These are phyloP conservation scores for Helminthosporium solani DNA, from an alignment of 2,329 filamentous ascomycete species.

Conservation along the genomic window DNA sequence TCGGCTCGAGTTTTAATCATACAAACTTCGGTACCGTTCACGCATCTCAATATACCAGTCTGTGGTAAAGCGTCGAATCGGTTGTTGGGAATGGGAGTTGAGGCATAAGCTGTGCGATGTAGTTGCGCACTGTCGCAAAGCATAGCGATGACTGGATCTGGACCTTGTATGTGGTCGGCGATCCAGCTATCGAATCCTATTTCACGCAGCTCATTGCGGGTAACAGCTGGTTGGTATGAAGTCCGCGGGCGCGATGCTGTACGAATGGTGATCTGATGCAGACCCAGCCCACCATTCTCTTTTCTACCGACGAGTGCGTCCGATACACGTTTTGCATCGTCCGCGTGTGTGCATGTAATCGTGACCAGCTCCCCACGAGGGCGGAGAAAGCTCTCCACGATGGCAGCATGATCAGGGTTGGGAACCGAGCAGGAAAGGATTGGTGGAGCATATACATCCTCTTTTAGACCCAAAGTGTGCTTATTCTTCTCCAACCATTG, in stretches of 20 bases:
- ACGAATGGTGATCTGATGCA: conserved; percentile 72
- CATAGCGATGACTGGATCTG: conserved; percentile 81
- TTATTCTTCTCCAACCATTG: conserved; percentile 77
- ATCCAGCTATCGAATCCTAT: conserved; percentile 79
- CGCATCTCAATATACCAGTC: conserved; percentile 65
- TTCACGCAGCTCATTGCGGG: conserved; percentile 54
- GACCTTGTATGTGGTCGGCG: conserved; percentile 76
- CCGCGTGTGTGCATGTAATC: conserved; percentile 73
- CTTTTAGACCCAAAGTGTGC: conserved; percentile 60
- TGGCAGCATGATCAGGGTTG: conserved; percentile 64
- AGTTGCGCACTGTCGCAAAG: conserved; percentile 73
- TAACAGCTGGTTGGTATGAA: conserved; percentile 57
- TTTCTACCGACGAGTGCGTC: conserved; percentile 58
- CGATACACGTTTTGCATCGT: conserved; percentile 74
- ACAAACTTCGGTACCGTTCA: conserved; percentile 59
- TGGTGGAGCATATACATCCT: conserved; percentile 77
- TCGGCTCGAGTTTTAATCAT: conserved; percentile 70
- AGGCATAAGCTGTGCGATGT: conserved; percentile 66
- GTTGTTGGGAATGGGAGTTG: conserved; percentile 62
- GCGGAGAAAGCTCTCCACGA: conserved; percentile 59
- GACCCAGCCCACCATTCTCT: conserved; percentile 49
- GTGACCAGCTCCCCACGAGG: conserved; percentile 53
- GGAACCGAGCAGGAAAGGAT: conserved; percentile 78
- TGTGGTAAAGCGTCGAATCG: conserved; percentile 67
- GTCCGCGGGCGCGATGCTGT: conserved; percentile 58